Evolutionary conservation across 2,329 filamentous ascomycete species (phyloP).

Genomic region (Calonectria leucothoes): DNA sequence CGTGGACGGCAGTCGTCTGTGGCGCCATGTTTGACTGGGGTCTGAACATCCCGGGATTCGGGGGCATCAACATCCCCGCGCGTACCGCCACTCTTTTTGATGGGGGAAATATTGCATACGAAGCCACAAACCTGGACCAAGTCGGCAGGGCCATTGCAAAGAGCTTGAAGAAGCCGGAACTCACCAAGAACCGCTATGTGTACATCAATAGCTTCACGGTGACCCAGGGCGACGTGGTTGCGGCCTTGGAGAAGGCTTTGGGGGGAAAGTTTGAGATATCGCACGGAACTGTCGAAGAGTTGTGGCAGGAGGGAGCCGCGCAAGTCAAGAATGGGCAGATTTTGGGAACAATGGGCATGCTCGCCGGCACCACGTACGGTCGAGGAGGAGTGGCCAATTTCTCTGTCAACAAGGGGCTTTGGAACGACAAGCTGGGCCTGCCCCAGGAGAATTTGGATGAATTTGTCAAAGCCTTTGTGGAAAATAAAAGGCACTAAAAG

Average conservation of each 20-base stretch:
- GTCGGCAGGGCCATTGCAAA: constrained; percentile 22
- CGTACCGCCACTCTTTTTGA: constrained; percentile 15
- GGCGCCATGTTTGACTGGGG: constrained; percentile 25
- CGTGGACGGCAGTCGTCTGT: constrained; percentile 15
- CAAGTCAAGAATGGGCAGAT: constrained; percentile 3
- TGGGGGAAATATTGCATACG: constrained; percentile 12
- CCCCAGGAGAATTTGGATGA: constrained; percentile 1
- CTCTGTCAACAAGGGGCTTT: constrained; percentile 12
- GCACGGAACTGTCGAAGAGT: neutral
- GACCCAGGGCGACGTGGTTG: constrained; percentile 18
- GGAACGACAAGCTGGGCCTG: constrained; percentile 19
- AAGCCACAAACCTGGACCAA: constrained; percentile 23
- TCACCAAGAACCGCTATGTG: constrained; percentile 20
- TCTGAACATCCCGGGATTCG: constrained; percentile 16
- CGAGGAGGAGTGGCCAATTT: constrained; percentile 3
- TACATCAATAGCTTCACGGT: constrained; percentile 23
- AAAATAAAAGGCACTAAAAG: too few relatives aligned
- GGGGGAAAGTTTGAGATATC: neutral
- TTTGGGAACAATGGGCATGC: neutral
- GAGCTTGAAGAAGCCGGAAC: constrained; percentile 2
- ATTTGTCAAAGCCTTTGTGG: neutral
- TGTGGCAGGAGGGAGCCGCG: constrained; percentile 1
- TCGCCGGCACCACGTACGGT: constrained; percentile 4
- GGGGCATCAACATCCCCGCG: neutral
- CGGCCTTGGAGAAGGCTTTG: constrained; percentile 10